Evolutionary conservation across 495 filamentous ascomycete species (phyloP), one percentile per base, ranked within the genome.

Genomic region (Neurospora sp.): DNA sequence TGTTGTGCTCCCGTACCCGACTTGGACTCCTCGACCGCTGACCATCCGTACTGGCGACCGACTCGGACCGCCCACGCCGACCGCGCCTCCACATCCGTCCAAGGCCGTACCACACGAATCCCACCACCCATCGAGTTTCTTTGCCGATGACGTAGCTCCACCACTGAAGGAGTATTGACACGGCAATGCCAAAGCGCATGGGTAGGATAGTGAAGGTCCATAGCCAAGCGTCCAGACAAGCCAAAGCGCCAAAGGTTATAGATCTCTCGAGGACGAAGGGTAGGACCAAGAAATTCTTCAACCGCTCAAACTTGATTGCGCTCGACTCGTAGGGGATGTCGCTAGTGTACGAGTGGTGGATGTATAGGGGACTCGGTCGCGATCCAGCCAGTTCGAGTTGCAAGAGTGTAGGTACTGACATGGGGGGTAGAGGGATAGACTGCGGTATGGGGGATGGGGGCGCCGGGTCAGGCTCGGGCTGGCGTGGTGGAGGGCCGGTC

Each of bases 171-270:
- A 98, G 82, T 3, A 98, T 89, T 2, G 89, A 88, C 0, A 94
- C 74, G 10, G 96, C 94, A 74, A 94, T 93, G 70, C 94, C 79
- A 79, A 99, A 98, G 0, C 96, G 89, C 70, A 99, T 86, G 12
- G 96, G 96, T 8, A 98, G 83, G 40, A 99, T 94, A 0, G 96
- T 99, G 73, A 98, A 97, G 0, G 94, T 94, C 81, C 96, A 94
- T 5, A 98, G 86, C 96, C 95, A 99, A n/a, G 94, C 91, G 83
- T 99, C 96, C 40, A 98, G 84, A 80, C 96, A 98, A 39, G 95
- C 93, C 31, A 98, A 78, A 10, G 91, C 88, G 8, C 96, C 96
- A 83, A 99, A 98, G 75, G 88, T 89, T 22, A 99, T 85, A 1
- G 93, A 88, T 71, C 90, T 88, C 81, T 99, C 96, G n/a, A 99